phyloP scores from a whole-genome alignment of 1,139 yeast genomes.

The Taphrina wiesneri region DNA sequence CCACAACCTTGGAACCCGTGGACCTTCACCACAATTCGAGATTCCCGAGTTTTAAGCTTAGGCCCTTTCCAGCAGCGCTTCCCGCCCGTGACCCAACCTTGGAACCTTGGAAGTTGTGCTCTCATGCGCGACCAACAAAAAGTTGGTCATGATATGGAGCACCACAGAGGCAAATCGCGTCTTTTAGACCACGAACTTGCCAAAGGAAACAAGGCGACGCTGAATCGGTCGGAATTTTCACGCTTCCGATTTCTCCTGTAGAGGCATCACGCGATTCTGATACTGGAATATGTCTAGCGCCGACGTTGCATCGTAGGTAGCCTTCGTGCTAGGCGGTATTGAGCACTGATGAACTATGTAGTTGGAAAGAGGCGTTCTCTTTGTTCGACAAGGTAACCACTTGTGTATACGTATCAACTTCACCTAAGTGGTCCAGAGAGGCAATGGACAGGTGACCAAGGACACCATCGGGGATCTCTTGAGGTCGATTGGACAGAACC shows the following conservation, averaged over 20 bases:
- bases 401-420: background rate
- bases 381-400: slow-evolving; percentile 69
- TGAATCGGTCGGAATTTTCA: too few species aligned
- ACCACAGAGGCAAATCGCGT: background rate
- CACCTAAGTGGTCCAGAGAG: slow-evolving; percentile 52
- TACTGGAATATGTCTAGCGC: slow-evolving; percentile 5
- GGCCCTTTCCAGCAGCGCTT: background rate
- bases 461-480: slow-evolving; percentile 88
- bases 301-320: slow-evolving; percentile 27
- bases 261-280: background rate
- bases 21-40: too few species aligned
- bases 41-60: background rate
- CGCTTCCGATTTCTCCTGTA: background rate
- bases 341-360: background rate
- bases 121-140: background rate
- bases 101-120: too few species aligned
- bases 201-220: background rate
- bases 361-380: slow-evolving; percentile 80
- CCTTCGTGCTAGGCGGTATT: background rate
- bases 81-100: too few species aligned
- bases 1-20: too few species aligned
- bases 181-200: background rate
- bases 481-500: slow-evolving; percentile 97
- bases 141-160: background rate
- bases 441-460: slow-evolving; percentile 87